Evolutionary conservation across 2,329 filamentous ascomycete species (phyloP), one percentile per base, ranked within the genome.

Genomic region (Pseudocercospora eumusae): DNA sequence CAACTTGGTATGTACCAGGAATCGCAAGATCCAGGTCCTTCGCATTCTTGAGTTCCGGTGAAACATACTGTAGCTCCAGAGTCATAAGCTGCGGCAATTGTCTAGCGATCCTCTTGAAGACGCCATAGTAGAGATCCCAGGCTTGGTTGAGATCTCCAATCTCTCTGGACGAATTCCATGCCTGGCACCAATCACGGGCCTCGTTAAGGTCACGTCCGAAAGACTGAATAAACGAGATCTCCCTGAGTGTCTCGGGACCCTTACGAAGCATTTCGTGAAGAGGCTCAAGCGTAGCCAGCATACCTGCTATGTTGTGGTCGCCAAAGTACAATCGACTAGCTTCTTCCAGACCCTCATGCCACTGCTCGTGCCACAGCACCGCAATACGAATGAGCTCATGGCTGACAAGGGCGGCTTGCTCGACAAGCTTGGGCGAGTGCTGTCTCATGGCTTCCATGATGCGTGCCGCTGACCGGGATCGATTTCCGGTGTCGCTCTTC

Each of bases 361-460:
- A 99, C 68, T 96, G 90, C 73, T 99, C 95, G 73, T 99, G 95
- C 96, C 96, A 99, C 23, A 99, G 78, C 1, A 99, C 93, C 15
- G 95, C 95, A 62, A 99, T 96, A 56, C 95, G 88, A 73, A 99
- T 98, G 60, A 99, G 86, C 75, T 99, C 96, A 72, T 95, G 90
- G 75, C 93, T 98, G 68, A 99, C 93, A 52, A 93, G 83, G 74
- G 96, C 93, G 36, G 95, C 95, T 77, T 99, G 95, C 67, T 97
- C 91, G 8, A 99, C 95, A 36, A 99, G 84, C 70, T 87, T 89
- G 20, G 92, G 88, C 73, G 93, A 98, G 75, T 99, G 96, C 69
- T 93, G 90, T 42, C 93, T 89, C 92, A 99, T 96, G 73, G 89
- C 96, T 66, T 98, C 93, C 93, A 99, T 97, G 70, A 99, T 96